Evolutionary conservation across 495 filamentous ascomycete species (phyloP).

Genomic region (Neurospora sp.): DNA sequence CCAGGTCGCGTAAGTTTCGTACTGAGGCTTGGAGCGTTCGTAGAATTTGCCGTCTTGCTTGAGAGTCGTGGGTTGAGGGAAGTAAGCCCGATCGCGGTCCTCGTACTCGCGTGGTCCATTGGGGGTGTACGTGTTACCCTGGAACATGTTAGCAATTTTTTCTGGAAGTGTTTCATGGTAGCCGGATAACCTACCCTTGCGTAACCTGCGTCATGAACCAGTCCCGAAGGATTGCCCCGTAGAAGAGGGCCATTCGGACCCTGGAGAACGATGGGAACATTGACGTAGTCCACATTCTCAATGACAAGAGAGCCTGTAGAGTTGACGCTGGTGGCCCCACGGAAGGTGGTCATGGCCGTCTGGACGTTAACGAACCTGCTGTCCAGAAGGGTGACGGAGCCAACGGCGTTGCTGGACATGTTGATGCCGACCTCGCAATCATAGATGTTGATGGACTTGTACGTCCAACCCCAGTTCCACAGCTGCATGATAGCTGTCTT

Average conservation of each 20-base stretch:
- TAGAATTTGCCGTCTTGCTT: constrained; percentile 42
- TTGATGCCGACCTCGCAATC: constrained; percentile 68
- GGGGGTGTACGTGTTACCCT: constrained; percentile 19
- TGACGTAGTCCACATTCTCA: constrained; percentile 61
- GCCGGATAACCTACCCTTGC: constrained; percentile 29
- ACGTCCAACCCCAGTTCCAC: constrained; percentile 84
- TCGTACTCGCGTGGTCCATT: constrained; percentile 13
- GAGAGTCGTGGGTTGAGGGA: constrained; percentile 16
- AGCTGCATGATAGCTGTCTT: constrained; percentile 78
- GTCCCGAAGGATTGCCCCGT: constrained; percentile 12
- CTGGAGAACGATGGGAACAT: constrained; percentile 45
- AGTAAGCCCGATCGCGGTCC: constrained; percentile 7
- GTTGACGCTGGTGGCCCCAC: constrained; percentile 46
- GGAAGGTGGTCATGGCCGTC: constrained; percentile 48
- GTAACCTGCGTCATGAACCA: constrained; percentile 13
- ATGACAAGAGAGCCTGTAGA: constrained; percentile 61
- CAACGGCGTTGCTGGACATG: constrained; percentile 59
- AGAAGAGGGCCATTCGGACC: constrained; percentile 41
- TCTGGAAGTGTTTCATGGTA: background rate
- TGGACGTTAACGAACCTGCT: constrained; percentile 61
- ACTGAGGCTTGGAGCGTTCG: constrained; percentile 58
- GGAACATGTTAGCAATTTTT: background rate
- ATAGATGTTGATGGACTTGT: constrained; percentile 68
- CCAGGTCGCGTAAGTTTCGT: constrained; percentile 39
- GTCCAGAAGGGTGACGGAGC: constrained; percentile 72